Evolutionary conservation across 2,329 filamentous ascomycete species (phyloP).

Genomic region (Pseudogymnoascus sp.): DNA sequence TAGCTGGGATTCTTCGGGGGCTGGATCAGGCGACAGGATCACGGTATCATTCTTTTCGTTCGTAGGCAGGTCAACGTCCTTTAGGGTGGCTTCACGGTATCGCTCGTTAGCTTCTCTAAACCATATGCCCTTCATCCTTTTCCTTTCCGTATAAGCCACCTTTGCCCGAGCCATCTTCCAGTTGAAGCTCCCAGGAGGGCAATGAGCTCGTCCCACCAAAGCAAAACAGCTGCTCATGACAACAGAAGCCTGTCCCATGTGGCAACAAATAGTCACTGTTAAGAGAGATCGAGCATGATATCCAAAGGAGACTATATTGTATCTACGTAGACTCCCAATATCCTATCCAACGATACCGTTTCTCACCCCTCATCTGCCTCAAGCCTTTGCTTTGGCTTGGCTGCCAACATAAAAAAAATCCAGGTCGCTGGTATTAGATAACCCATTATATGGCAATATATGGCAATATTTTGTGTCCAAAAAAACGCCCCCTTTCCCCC

Average conservation of each 20-base stretch:
- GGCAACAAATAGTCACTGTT: background rate
- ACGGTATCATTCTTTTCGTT: no score
- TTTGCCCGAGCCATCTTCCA: background rate
- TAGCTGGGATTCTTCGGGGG: no score
- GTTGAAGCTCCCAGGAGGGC: background rate
- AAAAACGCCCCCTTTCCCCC: background rate
- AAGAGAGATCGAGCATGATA: background rate
- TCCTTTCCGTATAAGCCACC: no score
- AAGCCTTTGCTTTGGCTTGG: background rate
- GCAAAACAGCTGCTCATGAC: background rate
- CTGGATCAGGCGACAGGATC: no score
- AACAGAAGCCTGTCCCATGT: background rate
- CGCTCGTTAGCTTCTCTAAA: no score
- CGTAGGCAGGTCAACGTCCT: no score
- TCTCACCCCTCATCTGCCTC: background rate
- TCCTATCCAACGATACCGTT: background rate
- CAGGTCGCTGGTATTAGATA: background rate
- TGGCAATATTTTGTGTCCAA: background rate
- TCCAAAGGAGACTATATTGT: background rate
- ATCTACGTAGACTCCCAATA: background rate
- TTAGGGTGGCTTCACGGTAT: no score
- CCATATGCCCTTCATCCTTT: no score
- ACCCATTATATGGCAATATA: background rate
- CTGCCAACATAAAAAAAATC: background rate
- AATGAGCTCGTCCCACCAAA: background rate